Evolutionary conservation across 805 yeast genomes (phyloP), one percentile per base, ranked within the genome.

Genomic region (Candida maltosa): DNA sequence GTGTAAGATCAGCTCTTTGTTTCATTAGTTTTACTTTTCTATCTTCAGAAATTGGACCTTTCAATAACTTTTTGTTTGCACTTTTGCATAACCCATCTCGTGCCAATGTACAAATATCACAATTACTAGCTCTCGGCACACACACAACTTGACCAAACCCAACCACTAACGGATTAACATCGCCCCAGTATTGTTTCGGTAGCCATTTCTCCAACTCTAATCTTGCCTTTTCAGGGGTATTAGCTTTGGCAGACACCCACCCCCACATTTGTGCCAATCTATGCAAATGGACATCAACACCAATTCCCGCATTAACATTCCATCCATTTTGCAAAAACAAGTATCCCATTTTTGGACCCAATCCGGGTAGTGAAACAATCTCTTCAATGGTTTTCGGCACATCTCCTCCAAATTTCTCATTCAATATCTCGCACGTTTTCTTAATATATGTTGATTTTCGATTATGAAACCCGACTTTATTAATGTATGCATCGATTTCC

Each of bases 291-390:
- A 87, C 89, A 54, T 89, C 97, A 8, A 89, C 96, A 6, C 97
- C 96, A n/a, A 89, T 86, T 0, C 97, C 97, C 10, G 68, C 63
- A 35, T 71, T 79, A 39, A 80, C 64, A 27, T 69, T 64, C 96
- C 96, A 88, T 0, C 93, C 95, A 26, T 77, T 74, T 49, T 87
- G 95, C 39, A 87, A 62, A 2, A 89, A 69, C 26, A 89, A 60
- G 53, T 75, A 83, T 0, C 94, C 95, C 97, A 89, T 89, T 55
- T 89, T 89, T 6, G 96, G 96, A 0, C 97, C 97, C 3, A 89
- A 95, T 0, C 97, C 97, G 0, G 96, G 96, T 21, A 89, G 62
- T 0, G 73, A 57, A 4, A 75, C 68, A 34, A 89, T 68, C 1
- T 81, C 89, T 5, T 73, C 78, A 6, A 84, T 69, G 2, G 80